Conservation (phyloP, 805 yeast species). For the Wickerhamiella shivajii region DNA sequence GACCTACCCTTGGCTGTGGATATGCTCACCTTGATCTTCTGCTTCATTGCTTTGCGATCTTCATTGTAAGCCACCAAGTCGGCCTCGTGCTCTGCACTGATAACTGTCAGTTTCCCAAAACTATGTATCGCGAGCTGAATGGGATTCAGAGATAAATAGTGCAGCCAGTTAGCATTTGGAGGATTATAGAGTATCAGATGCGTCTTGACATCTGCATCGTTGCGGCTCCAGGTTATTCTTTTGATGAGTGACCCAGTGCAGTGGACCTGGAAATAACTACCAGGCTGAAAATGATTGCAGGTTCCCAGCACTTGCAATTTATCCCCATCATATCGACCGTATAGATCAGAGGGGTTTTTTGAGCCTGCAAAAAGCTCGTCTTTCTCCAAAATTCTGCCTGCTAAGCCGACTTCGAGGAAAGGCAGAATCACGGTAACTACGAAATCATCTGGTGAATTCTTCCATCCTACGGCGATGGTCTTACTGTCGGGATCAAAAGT, state of each 20-base stretch:
- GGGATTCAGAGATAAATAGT: conserved; percentile 64
- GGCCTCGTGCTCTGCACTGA: conserved; percentile 10
- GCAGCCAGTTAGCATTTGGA: conserved; percentile 57
- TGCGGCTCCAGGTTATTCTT: neutral
- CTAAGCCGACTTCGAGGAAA: conserved; percentile 9
- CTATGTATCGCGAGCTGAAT: conserved; percentile 40
- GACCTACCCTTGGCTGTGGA: too few species aligned
- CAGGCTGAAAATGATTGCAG: conserved; percentile 6
- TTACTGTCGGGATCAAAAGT: neutral
- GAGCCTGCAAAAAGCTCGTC: conserved; percentile 11
- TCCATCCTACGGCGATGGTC: conserved; percentile 16
- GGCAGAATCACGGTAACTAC: conserved; percentile 17
- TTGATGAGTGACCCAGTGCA: neutral
- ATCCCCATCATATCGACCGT: conserved; percentile 11
- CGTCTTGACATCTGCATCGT: conserved; percentile 8
- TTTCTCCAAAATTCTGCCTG: conserved; percentile 11
- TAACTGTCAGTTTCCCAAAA: conserved; percentile 2
- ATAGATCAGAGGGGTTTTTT: conserved; percentile 12
- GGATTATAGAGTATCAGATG: conserved; percentile 46
- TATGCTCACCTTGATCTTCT: conserved; percentile 7
- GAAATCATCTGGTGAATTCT: conserved; percentile 10
- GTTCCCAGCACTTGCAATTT: conserved; percentile 13
- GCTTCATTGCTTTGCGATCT: conserved; percentile 8
- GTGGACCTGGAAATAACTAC: conserved; percentile 4
- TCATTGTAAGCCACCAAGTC: conserved; percentile 6